Base-by-base conservation (phyloP, 1,139 yeast species). In the Suhomyces panamericanus region DNA sequence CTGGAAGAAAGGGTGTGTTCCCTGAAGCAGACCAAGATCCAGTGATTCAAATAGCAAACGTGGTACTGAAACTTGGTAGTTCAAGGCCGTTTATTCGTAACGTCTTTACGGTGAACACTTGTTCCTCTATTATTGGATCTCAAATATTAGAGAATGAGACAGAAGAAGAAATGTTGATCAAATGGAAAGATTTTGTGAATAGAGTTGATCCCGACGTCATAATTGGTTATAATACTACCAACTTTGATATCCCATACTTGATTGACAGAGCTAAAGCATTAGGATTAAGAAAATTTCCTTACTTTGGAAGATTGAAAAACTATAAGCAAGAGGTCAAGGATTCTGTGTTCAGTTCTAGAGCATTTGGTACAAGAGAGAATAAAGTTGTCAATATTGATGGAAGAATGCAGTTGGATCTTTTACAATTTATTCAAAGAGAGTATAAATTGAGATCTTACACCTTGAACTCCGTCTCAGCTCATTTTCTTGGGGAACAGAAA, bases 1-100 rank as follows among this genome's bases (percentile, higher is more conserved):
- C 99, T 6, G 99, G 99, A 41, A 81, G 99, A 66, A 87, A 89
- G 52, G 99, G 99, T 43, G 78, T 93, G 15, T 95, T 95, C 64
- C 99, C 99, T 0, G 99, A 95, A 62, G 87, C 99, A 1, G 86
- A 87, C 49, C 78, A 82, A 40, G 99, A 95, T 66, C 87, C 96
- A 0, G 96, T 95, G 8, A 95, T 95, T 60, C 99, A 95, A 65
- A 93, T 95, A 53, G 99, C 99, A 4, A 93, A 90, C 59, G 96
- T 91, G 20, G 96, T 93, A 2, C 85, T 87, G 59, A 74, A 78
- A 44, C 85, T 85, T 47, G 99, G 98, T 41, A 91, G 86, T 34
- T 50, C 70, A 12, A 78, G 81, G 46, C 99, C 99, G 1, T 95
- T 95, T 63, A 84, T 93, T 5, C 80, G 98, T 59, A 93, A 91